Conservation (phyloP, 1,284 basidiomycete species). For the Microbotryum silenes-acaulis region DNA sequence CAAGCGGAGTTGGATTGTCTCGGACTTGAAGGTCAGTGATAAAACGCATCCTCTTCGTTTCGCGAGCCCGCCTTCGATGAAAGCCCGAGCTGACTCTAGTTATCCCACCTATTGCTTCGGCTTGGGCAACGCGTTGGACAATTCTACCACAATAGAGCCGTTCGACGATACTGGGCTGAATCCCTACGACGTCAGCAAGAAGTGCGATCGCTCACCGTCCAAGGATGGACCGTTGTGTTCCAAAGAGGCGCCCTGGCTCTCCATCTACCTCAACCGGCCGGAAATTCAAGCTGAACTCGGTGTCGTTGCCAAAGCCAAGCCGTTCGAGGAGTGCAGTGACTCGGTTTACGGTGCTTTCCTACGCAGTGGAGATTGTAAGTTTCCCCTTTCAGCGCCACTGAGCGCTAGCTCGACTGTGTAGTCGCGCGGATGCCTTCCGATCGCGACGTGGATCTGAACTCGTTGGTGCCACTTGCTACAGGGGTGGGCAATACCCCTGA, state of each 20-base stretch:
- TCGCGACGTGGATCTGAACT: conserved; percentile 36
- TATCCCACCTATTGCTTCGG: conserved; percentile 40
- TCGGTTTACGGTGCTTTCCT: conserved; percentile 32
- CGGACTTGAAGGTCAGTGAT: too few relatives aligned
- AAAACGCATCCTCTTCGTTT: too few relatives aligned
- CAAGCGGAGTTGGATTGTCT: too few relatives aligned
- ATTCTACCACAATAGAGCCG: conserved; percentile 35
- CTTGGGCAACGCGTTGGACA: conserved; percentile 16
- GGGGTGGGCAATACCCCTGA: conserved; percentile 56
- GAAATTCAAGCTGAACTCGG: conserved; percentile 67
- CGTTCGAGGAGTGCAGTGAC: conserved; percentile 55
- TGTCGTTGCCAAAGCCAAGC: conserved; percentile 47
- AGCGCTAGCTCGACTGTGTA: too few relatives aligned
- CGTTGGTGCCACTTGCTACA: conserved; percentile 29
- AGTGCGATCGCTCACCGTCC: conserved; percentile 54
- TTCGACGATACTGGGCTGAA: conserved; percentile 46
- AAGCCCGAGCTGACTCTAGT: conserved; percentile 39
- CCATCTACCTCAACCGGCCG: conserved; percentile 51
- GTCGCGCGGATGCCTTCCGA: too few relatives aligned
- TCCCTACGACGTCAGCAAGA: conserved; percentile 59
- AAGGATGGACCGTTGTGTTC: conserved; percentile 63
- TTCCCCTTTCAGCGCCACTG: too few relatives aligned
- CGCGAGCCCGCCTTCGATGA: too few relatives aligned
- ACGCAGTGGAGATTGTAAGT: too few relatives aligned
- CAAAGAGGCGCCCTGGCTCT: conserved; percentile 67